Evolutionary conservation across 2,329 filamentous ascomycete genomes (phyloP).

Genomic region (Cercospora sp.): DNA sequence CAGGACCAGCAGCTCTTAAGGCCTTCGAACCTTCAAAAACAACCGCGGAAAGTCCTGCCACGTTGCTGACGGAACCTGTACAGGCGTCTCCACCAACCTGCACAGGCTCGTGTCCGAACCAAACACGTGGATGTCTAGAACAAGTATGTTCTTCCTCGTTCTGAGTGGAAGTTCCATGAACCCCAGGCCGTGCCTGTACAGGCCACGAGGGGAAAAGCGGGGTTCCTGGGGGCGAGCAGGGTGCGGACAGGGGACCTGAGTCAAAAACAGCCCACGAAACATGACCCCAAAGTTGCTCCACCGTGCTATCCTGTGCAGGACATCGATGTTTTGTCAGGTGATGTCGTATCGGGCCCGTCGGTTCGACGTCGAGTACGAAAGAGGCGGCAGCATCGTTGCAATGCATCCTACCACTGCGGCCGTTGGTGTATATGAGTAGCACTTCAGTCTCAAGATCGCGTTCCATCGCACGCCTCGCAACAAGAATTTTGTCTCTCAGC

Average conservation of each 20-base stretch:
- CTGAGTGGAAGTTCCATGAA: not conserved
- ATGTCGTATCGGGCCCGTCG: not conserved
- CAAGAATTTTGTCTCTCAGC: not conserved
- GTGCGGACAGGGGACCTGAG: not conserved
- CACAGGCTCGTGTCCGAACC: not conserved
- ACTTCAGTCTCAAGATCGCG: not conserved
- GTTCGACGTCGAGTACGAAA: not conserved
- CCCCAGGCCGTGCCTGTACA: not conserved
- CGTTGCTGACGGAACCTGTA: not conserved
- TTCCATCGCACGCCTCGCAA: not conserved
- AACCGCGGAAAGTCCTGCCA: not conserved
- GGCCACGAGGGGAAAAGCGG: not conserved
- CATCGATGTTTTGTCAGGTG: not conserved
- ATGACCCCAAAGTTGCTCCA: not conserved
- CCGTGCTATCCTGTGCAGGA: not conserved
- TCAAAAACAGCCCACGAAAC: not conserved
- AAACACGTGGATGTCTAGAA: not conserved
- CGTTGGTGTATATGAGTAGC: not conserved
- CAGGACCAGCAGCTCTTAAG: not conserved
- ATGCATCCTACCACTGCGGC: not conserved
- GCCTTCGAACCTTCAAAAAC: not conserved
- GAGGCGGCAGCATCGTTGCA: not conserved
- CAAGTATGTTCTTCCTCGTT: not conserved
- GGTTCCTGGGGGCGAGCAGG: not conserved
- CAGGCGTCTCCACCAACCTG: not conserved